Percentiles rank a stretch among this genome's conserved stretches.
These are phyloP conservation scores for Dactylis glomerata DNA, from an alignment of 176 grass and related monocot genomes.

Conservation along the genomic window DNA sequence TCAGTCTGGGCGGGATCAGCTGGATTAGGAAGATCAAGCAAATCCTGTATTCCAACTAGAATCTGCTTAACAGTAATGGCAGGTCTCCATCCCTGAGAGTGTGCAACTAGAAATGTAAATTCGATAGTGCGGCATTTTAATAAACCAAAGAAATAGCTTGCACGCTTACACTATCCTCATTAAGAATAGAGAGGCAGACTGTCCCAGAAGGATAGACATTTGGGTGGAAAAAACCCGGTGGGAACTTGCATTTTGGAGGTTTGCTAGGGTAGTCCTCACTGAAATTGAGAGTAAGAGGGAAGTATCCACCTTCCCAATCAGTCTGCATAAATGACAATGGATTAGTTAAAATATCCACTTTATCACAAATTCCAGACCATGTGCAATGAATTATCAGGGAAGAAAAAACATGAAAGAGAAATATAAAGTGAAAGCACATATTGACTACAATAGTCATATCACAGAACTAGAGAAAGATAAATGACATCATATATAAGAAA, in stretches of 20 bases:
- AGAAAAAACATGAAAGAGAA: background rate
- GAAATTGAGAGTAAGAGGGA: conserved; percentile 67
- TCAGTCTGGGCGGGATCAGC: conserved; percentile 80
- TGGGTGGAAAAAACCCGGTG: conserved; percentile 79
- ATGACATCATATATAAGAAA: background rate
- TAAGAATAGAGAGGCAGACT: conserved; percentile 82
- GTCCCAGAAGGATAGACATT: conserved; percentile 95
- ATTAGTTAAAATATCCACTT: background rate
- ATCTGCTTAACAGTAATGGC: conserved; percentile 89
- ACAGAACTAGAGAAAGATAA: background rate
- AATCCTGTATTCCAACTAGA: conserved; percentile 86
- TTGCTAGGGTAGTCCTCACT: conserved; percentile 87
- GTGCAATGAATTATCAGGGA: background rate
- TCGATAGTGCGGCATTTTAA: background rate
- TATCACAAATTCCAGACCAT: background rate
- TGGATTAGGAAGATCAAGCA: conserved; percentile 89
- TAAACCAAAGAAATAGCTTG: background rate
- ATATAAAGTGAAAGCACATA: background rate
- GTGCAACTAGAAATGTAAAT: background rate
- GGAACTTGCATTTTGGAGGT: conserved; percentile 89
- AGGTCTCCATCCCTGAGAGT: conserved; percentile 78
- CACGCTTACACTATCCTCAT: conserved; percentile 71
- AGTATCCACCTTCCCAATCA: conserved; percentile 81
- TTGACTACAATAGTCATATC: background rate
- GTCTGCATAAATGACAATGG: conserved; percentile 45